Percentiles rank a stretch among this genome's conserved stretches.
These are phyloP conservation scores for Hylodesmum podocarpum DNA, from an alignment of 306 rosid genomes.

Conservation along the genomic window DNA sequence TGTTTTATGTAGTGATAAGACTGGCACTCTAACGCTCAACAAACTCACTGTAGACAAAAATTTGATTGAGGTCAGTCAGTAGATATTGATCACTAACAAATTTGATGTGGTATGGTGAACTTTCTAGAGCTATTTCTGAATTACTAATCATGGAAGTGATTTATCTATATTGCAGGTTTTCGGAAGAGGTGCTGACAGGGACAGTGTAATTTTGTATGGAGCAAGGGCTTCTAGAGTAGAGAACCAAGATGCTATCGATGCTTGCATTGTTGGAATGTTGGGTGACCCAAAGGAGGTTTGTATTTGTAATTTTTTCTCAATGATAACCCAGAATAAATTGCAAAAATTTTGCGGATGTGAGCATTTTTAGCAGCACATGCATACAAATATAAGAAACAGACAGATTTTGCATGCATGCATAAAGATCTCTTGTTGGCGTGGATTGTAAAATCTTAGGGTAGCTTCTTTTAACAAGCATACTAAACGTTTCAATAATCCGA, in stretches of 20 bases:
- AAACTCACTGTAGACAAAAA: conserved; percentile 72
- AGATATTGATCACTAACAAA: background rate
- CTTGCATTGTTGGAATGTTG: conserved; percentile 82
- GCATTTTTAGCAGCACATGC: background rate
- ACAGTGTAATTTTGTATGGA: conserved; percentile 54
- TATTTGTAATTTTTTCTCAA: background rate
- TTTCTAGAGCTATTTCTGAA: background rate
- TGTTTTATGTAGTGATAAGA: conserved; percentile 82
- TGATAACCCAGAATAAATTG: background rate
- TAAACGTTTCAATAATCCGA: background rate
- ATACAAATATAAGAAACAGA: too few species aligned
- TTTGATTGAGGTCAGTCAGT: conserved; percentile 65
- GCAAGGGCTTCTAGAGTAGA: conserved; percentile 89
- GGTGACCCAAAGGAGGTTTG: conserved; percentile 80
- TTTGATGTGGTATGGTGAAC: background rate
- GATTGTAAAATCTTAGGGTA: background rate
- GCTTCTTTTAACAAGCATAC: background rate
- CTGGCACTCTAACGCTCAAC: conserved; percentile 78
- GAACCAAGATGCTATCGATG: conserved; percentile 89
- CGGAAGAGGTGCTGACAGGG: conserved; percentile 50
- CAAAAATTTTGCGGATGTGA: background rate
- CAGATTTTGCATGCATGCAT: background rate
- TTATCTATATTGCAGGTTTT: conserved; percentile 47
- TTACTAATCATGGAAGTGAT: background rate
- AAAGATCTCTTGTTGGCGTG: background rate